A percentile compares a stretch with the other conserved stretches of the same genome.
Conservation (phyloP, 2,329 filamentous ascomycete species). For the Sporothrix schenckii region DNA sequence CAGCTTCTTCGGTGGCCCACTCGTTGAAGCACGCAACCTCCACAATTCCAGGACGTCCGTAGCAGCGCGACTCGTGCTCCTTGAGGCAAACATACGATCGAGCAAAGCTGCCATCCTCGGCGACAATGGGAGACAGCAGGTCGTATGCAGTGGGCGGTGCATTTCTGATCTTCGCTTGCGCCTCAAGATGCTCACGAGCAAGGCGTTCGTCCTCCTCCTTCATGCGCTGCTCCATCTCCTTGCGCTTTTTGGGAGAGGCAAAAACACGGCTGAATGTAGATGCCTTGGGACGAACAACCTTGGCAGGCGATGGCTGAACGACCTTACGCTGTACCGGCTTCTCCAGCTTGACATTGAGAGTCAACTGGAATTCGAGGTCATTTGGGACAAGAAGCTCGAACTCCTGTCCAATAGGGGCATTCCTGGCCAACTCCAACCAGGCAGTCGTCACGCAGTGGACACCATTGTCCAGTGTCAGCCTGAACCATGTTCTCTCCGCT, state of each 20-base stretch:
- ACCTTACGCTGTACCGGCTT: conserved; percentile 64
- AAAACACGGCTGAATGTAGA: conserved; percentile 91
- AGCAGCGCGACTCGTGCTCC: conserved; percentile 86
- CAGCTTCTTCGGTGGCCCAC: conserved; percentile 87
- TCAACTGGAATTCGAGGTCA: conserved; percentile 98
- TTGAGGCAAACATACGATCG: conserved; percentile 92
- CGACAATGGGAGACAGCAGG: conserved; percentile 80
- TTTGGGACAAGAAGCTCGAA: conserved; percentile 97
- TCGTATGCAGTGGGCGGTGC: conserved; percentile 78
- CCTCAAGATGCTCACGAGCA: conserved; percentile 65
- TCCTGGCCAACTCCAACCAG: conserved; percentile 89
- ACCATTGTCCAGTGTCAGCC: conserved; percentile 95
- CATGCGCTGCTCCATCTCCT: conserved; percentile 84
- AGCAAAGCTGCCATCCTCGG: conserved; percentile 89
- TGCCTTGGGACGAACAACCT: conserved; percentile 70
- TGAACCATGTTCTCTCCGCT: conserved; percentile 93
- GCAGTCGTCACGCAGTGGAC: conserved; percentile 96
- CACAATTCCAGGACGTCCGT: conserved; percentile 81
- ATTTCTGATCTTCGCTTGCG: conserved; percentile 63
- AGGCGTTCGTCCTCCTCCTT: conserved; percentile 79
- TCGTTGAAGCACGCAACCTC: conserved; percentile 98
- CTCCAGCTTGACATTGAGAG: conserved; percentile 90
- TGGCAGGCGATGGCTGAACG: conserved; percentile 58
- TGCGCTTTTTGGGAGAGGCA: conserved; percentile 93
- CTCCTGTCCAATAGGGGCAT: conserved; percentile 93